phyloP scores from a whole-genome alignment of 257 asterid genomes.

The Penstemon newberryi region DNA sequence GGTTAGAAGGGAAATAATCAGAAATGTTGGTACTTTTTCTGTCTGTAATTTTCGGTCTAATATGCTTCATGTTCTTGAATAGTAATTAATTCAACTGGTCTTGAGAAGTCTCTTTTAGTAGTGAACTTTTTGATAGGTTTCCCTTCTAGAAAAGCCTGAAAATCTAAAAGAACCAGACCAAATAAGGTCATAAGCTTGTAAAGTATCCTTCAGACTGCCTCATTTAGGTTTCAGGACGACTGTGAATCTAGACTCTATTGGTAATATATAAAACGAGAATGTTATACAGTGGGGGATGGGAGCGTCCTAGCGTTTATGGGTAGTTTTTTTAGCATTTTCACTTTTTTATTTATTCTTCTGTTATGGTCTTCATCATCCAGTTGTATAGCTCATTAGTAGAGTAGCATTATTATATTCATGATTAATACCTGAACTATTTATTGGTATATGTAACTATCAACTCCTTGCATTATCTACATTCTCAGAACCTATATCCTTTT shows the following conservation, averaged over 20 bases:
- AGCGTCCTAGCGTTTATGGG: no score
- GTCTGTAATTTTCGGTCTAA: not conserved
- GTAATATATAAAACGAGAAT: no score
- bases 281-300: no score
- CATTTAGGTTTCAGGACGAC: no score
- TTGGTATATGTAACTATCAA: no score
- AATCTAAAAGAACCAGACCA: no score
- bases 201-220: no score
- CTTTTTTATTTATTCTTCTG: not conserved
- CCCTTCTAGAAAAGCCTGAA: no score
- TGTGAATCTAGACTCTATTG: no score
- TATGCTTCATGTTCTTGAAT: not conserved
- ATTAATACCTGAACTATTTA: not conserved
- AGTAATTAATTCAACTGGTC: not conserved
- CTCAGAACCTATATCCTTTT: not conserved
- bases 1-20: not conserved
- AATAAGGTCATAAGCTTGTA: no score
- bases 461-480: not conserved
- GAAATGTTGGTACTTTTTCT: not conserved
- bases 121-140: not conserved
- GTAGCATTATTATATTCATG: not conserved
- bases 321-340: no score
- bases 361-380: not conserved
- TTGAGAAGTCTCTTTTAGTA: not conserved
- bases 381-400: not conserved